Base-by-base conservation (phyloP, 2,329 filamentous ascomycete genomes). In the Diplocarpon rosae region DNA sequence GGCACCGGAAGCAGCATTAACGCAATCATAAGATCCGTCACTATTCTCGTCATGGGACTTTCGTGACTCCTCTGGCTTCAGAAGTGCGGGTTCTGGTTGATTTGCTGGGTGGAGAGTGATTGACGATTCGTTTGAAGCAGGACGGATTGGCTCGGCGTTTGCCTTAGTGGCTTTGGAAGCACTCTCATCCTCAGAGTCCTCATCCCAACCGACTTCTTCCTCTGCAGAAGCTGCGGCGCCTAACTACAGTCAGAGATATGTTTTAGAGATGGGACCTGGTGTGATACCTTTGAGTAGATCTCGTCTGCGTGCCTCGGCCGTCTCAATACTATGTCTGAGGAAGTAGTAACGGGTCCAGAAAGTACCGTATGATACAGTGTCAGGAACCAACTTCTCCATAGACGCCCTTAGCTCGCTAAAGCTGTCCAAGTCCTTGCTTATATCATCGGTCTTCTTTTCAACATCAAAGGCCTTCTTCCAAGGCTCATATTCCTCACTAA, bases 321-420 rank as follows among this genome's bases (percentile, higher is more conserved):
- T 89, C 68, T 96, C 90, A 51, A 98, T 84, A 13, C 92, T 86
- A 59, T 93, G 83, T 58, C 90, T 75, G 51, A 96, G 68, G 69
- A 95, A 98, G 63, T 96, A 96, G 66, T 98, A 98, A 45, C 92
- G 75, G 61, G 76, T 83, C 90, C 92, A 98, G 63, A 98, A 98
- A 42, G 83, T 76, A 42, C 71, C 74, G 59, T 98, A 98, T 29
- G 89, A 75, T n/a, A 95, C 85, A 55, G 78, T 76, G 64, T 89
- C 88, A 1, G 92, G 92, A n/a, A 98, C 92, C 44, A 95, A 69
- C 67, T 83, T 88, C 73, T 95, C 92, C 90, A 98, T 96, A 0
- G 88, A 88, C 20, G 73, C 66, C 55, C 89, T 73, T 56, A 98
- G 68, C 65, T 96, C 90, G 9, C 81, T 77, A 59, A 95, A 94